Evolutionary conservation across 768 basidiomycete genomes (phyloP), one percentile per base, ranked within the genome.

Genomic region (Podaxis sp.): DNA sequence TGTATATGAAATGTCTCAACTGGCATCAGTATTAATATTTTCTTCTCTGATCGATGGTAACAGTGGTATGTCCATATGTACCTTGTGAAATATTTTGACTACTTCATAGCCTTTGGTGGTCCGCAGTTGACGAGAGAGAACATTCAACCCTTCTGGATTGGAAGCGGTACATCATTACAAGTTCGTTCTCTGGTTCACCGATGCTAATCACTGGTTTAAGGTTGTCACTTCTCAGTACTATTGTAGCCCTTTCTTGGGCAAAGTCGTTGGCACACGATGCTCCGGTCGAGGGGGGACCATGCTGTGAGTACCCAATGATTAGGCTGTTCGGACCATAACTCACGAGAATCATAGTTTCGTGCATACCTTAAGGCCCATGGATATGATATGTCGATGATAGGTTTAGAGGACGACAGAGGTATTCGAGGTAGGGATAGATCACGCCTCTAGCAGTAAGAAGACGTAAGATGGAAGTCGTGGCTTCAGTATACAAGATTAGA

Each of bases 101-200:
- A 26, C 26, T 15, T 17, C 41, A 13, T 41, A 58, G 89, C 81
- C 20, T 91, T 91, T 65, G 87, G 87, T 64, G 87, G 87, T 5
- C 8, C 80, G 1, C 66, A 55, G 17, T 74, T 82, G 20, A 71
- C 75, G 41, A 81, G 77, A 64, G 89, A 87, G 55, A 87, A 89
- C 70, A 93, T 93, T 0, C 92, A 91, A 28, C 91, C 91, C 12
- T 93, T 93, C 82, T 93, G 88, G 90, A 71, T 93, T 64, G 92
- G 81, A n/a, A 90, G 89, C 65, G 88, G 87, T 79, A 66, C n/a
- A 75, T 69, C 4, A 10, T 59, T 7, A 26, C 26, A 8, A 50
- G 50, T n/a, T 30, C 36, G 38, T 60, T 44, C 22, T n/a, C 63
- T 36, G 38, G 36, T 2, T 12, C 28, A 48, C 26, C 10, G n/a